Base-by-base conservation (phyloP, 2,329 filamentous ascomycete species). In the Fusarium tjaetaba region DNA sequence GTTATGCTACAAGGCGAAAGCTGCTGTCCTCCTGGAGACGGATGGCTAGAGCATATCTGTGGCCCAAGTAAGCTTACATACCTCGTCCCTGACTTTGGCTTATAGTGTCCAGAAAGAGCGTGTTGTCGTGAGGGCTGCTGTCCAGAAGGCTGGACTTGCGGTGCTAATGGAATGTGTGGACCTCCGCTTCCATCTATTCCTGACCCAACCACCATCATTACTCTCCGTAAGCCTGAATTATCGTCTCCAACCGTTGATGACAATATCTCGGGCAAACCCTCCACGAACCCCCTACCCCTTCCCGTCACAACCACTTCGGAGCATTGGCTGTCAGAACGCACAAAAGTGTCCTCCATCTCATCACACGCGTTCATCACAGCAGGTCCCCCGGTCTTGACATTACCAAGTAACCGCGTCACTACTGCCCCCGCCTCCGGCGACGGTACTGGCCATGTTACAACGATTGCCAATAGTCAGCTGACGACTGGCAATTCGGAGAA, bases 241-340 rank as follows among this genome's bases (percentile, higher is more conserved):
- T 51, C 46, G 6, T 51, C 46, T 3, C 46, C 46, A 11, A 34
- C 30, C 0, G 30, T 1, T 16, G 46, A 51, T n/a, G 0, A 24
- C 1, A 13, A 34, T 18, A 51, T 51, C 22, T 51, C 28, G 0
- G 22, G 22, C 30, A 16, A 34, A 13, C 0, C 9, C 15, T 0
- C 46, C 15, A 32, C 22, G 9, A n/a, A 1, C 46, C 15, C 2
- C 3, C 6, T 2, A n/a, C 4, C 28, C 7, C 22, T 18, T 16
- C 11, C 46, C 2, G 10, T 18, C 5, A 51, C 46, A 34, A 7
- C 10, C 4, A 51, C 28, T 13, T 1, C 22, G 18, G 30, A 32
- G 4, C 7, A 1, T 7, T 0, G 30, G 30, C 22, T 32, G 5
- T 34, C 30, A 32, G 16, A 32, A 20, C 10, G 7, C 15, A 34